Percentiles rank a stretch among this genome's conserved stretches.
Conservation (phyloP, 192 early-diverging fungal genomes). For the Linnemannia zychae region DNA sequence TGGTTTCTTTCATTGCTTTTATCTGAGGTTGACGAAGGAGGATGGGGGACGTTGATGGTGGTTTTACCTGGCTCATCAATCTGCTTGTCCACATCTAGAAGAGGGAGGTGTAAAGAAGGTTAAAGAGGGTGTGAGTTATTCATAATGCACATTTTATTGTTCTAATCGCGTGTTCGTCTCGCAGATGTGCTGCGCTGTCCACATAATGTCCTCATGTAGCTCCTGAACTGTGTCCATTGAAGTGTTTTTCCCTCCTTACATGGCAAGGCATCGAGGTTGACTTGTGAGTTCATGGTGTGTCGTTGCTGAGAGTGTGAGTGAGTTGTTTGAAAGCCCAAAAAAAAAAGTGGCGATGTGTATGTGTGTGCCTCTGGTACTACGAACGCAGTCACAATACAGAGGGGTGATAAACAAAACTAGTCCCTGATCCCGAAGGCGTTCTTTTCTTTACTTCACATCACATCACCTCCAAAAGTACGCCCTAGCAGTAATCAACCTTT, state of each 20-base stretch:
- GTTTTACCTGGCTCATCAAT: constrained; percentile 62
- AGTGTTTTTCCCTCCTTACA: constrained; percentile 39
- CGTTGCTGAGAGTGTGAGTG: not conserved
- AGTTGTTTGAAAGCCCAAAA: not conserved
- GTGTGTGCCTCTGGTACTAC: no score
- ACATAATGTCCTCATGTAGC: no score
- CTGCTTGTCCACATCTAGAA: constrained; percentile 65
- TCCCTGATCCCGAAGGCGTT: not conserved
- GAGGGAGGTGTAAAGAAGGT: not conserved
- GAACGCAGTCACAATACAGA: constrained; percentile 18
- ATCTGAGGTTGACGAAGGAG: no score
- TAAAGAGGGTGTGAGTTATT: not conserved
- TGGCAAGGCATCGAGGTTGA: constrained; percentile 61
- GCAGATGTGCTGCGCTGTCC: not conserved
- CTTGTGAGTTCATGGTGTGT: constrained; percentile 32
- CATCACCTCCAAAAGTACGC: not conserved
- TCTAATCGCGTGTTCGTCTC: not conserved
- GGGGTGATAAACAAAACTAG: constrained; percentile 1
- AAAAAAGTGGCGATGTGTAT: not conserved
- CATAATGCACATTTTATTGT: not conserved
- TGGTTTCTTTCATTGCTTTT: not conserved
- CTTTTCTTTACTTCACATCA: not conserved
- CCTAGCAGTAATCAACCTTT: not conserved
- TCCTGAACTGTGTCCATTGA: not conserved
- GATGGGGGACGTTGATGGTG: not conserved